Evolutionary conservation across 148 eudicot species (phyloP), one percentile per base, ranked within the genome.

Genomic region (Persicaria maculosa): DNA sequence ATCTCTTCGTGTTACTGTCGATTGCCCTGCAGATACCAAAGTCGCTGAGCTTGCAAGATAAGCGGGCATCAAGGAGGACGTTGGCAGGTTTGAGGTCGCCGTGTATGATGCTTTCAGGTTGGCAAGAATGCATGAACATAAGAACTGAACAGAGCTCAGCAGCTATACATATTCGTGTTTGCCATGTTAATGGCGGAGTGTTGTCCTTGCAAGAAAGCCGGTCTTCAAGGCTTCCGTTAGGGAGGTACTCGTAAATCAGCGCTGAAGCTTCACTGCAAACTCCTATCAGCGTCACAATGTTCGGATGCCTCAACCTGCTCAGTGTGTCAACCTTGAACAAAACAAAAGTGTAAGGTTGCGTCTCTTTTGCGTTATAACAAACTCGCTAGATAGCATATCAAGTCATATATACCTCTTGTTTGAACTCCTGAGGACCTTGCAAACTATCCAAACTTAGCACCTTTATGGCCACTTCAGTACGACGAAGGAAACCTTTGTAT

Each of bases 191-290:
- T 4, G 98, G 93, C 19, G 93, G 84, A 31, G 85, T 77, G 74
- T 90, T 88, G 79, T 90, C 82, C 78, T 83, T 90, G 82, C 97
- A 91, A 57, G 7, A 68, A 36, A 94, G 89, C 36, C 97, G 86
- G 72, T 94, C 98, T 76, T 91, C 97, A 9, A 94, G 91, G 87
- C 90, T 90, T 81, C 98, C 98, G 9, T 89, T 86, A 0, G 90
- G 85, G 47, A 87, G 90, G 77, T 87, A 94, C 83, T 91, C 98
- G 10, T 94, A 94, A 40, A 94, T 74, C 11, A 94, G 86, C 10
- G 91, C 76, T 75, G 83, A 85, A 2, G 84, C 83, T 69, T 90
- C 96, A 0, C 87, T 88, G 77, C 98, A 94, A 77, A 92, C 83
- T 73, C 98, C 98, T 17, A 94, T 81, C 12, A 94, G 88, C 59